phyloP scores from a whole-genome alignment of 164 flowering plant species.

The Saururus chinensis region DNA sequence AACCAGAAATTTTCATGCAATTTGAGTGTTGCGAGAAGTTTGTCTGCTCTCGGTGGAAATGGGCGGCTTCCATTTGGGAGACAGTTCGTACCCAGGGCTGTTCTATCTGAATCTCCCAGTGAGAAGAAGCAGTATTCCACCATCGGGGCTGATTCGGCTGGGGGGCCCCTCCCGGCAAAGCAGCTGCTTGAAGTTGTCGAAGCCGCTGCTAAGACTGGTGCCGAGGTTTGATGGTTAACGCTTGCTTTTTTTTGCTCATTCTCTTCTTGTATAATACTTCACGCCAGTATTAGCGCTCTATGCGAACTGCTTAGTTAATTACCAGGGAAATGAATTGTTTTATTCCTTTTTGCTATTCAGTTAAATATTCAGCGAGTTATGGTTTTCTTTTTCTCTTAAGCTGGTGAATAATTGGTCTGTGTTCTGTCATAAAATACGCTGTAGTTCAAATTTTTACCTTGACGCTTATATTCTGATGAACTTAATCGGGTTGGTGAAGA shows the following conservation, averaged over 20 bases:
- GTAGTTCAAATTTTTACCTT: no score
- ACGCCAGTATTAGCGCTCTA: no score
- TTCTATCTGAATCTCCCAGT: constrained; percentile 31
- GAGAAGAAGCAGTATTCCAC: constrained; percentile 28
- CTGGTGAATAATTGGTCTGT: no score
- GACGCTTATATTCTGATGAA: no score
- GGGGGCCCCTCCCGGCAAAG: constrained; percentile 53
- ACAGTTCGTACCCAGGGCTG: constrained; percentile 26
- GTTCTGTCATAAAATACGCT: no score
- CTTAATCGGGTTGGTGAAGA: no score
- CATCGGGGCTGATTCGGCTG: constrained; percentile 59
- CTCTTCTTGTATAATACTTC: not conserved
- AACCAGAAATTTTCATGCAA: constrained; percentile 3
- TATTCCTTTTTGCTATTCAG: no score
- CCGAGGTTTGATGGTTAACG: constrained; percentile 39
- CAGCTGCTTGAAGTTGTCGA: constrained; percentile 65
- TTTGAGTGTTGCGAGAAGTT: not conserved
- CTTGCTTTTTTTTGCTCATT: not conserved
- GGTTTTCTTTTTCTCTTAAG: no score
- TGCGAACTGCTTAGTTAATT: not conserved
- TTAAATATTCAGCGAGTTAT: no score
- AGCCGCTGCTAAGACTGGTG: constrained; percentile 73
- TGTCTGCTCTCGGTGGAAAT: not conserved
- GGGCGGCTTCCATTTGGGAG: not conserved
- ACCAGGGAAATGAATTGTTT: not conserved